Evolutionary conservation across 2,329 filamentous ascomycete genomes (phyloP), one percentile per base, ranked within the genome.

Genomic region (Ploettnerulaceae sp.): DNA sequence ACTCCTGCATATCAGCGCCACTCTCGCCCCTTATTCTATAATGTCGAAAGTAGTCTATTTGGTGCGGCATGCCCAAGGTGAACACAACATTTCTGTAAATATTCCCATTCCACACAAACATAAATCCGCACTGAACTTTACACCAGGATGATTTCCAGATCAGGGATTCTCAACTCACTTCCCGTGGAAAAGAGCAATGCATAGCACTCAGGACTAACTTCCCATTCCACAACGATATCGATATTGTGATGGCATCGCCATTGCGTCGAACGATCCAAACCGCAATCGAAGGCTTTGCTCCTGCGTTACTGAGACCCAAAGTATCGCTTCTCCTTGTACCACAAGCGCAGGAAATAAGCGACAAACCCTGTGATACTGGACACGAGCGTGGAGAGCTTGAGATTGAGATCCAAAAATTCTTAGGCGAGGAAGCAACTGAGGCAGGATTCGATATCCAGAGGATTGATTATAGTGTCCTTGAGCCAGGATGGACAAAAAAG

Each of bases 211-310:
- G 74, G 60, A 62, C 71, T 21, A 51, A 57, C 12, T 94, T 91
- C 63, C 77, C 83, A 6, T 68, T 76, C 64, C 83, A 86, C 63
- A 70, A 72, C 54, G 66, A 74, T 25, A 68, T 91, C 59, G 81
- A 82, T 12, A 73, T 84, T 54, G 74, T 94, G 6, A 75, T 89
- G 24, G 81, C 87, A 20, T 93, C 86, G 2, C 88, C 89, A 4
- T 73, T 95, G 54, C 81, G 82, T 36, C 81, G 89, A 50, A 91
- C 89, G 2, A 73, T 95, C 31, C 79, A 86, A 66, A 95, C 89
- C 2, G 83, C 86, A 33, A 71, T 87, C 20, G 68, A 79, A 39
- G 74, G 77, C 33, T 93, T 95, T 34, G 9, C 45, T 6, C 48
- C 50, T 7, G 45, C 42, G 3, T 31, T 55, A 7, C 18, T 43